Evolutionary conservation across 2,329 filamentous ascomycete species (phyloP), one percentile per base, ranked within the genome.

Genomic region (Pochonia chlamydosporia): DNA sequence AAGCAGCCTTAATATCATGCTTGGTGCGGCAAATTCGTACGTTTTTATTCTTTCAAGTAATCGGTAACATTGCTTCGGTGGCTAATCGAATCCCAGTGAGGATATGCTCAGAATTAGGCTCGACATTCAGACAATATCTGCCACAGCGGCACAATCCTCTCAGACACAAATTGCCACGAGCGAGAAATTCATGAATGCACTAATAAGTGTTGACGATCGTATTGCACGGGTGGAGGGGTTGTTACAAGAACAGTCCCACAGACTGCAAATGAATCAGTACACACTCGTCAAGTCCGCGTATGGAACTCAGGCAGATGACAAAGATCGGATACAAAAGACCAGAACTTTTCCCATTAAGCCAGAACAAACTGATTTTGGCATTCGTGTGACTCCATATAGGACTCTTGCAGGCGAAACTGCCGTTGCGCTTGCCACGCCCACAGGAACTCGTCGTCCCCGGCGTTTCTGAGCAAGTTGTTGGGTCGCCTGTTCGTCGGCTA

Each of bases 21-120:
- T 60, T 14, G 60, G 59, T 2, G 57, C 59, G 1, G 58, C 55
- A 14, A 58, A 59, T 46, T 63, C 56, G 57, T 60, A 57, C 40
- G 57, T 41, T 30, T 23, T 2, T 20, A 20, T 21, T 8, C 30
- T 16, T 26, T 25, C 5, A 28, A 28, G 3, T 20, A 9, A 10
- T 35, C 21, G 46, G 10, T 5, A 16, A 11, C 11, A 6, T 42
- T 9, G 9, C 7, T 18, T 18, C 5, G 13, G n/a, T n/a, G 9
- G 35, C 41, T 43, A 35, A 43, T 28, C n/a, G 18, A 24, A 5
- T 6, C 26, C 7, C 23, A 39, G 43, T 20, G 31, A 45, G 21
- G 43, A 39, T 14, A 39, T 45, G 43, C 33, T 39, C 35, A 45
- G 33, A 30, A 39, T 45, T 39, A 18, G 43, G 11, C 21, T 45